Evolutionary conservation across 345 rosid species (phyloP).

Genomic region (Populus pruinosa): DNA sequence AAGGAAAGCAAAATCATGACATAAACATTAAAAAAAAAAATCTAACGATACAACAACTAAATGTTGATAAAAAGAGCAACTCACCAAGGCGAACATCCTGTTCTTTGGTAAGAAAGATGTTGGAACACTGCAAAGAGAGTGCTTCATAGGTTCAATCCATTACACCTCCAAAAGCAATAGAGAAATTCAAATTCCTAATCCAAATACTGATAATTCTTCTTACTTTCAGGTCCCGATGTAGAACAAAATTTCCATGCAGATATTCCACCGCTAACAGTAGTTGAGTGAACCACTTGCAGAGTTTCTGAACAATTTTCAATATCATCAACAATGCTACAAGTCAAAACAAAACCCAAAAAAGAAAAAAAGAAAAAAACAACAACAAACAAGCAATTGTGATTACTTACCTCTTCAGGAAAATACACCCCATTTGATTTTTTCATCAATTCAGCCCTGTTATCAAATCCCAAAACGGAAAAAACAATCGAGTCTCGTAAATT

Average conservation of each 20-base stretch:
- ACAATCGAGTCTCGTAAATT: conserved; percentile 4
- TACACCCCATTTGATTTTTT: conserved; percentile 80
- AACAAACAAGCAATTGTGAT: not conserved
- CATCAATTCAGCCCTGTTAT: conserved; percentile 88
- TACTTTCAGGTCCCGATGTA: conserved; percentile 95
- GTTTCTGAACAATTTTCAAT: conserved; percentile 49
- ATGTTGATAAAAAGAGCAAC: conserved; percentile 23
- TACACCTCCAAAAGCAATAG: conserved; percentile 10
- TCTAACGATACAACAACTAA: conserved; percentile 1
- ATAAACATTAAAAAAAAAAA: not conserved
- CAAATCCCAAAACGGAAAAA: conserved; percentile 4
- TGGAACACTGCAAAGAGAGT: conserved; percentile 70
- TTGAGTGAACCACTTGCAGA: conserved; percentile 97
- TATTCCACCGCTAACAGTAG: conserved; percentile 88
- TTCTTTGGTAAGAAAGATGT: conserved; percentile 94
- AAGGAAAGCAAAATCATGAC: not conserved
- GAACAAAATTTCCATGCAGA: conserved; percentile 89
- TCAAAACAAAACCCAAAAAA: not conserved
- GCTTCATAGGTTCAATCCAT: conserved; percentile 30
- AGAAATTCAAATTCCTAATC: conserved; percentile 16
- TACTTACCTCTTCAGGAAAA: conserved; percentile 83
- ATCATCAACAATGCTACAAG: conserved; percentile 4
- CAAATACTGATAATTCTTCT: conserved; percentile 8
- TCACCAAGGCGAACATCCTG: conserved; percentile 91
- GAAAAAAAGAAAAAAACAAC: not conserved